A percentile compares a stretch with the other conserved stretches of the same genome.
These are phyloP conservation scores for Coemansia sp. DNA, from an alignment of 192 early-diverging fungal species.

Conservation along the genomic window DNA sequence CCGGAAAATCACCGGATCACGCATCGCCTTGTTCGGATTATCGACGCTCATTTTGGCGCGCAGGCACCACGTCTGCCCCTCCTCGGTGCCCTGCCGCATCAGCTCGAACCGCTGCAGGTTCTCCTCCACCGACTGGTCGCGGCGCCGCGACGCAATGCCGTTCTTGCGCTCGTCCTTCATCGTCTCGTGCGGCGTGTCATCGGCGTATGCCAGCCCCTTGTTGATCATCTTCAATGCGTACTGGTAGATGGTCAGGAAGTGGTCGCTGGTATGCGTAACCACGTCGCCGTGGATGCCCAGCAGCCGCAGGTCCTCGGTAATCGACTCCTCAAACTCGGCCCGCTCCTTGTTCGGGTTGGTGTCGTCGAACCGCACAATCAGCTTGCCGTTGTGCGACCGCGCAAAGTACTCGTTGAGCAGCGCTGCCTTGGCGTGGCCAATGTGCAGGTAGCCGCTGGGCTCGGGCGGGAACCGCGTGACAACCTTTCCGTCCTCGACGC, in stretches of 20 bases:
- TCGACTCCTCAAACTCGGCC: constrained; percentile 92
- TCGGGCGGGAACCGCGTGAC: constrained; percentile 99
- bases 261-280: constrained; percentile 88
- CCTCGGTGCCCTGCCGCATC: constrained; percentile 86
- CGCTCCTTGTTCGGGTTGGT: constrained; percentile 98
- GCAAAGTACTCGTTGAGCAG: constrained; percentile 98
- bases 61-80: constrained; percentile 78
- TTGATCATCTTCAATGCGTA: constrained; percentile 83
- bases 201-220: constrained; percentile 88
- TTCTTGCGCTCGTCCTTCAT: constrained; percentile 88
- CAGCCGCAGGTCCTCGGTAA: constrained; percentile 89
- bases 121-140: constrained; percentile 85
- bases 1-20: constrained; percentile 96
- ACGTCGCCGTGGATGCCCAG: constrained; percentile 79
- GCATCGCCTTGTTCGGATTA: constrained; percentile 85
- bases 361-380: constrained; percentile 97
- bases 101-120: constrained; percentile 88
- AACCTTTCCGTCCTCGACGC: constrained; percentile 81
- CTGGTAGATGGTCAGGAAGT: constrained; percentile 86
- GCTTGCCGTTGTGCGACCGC: constrained; percentile 79
- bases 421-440: constrained; percentile 99
- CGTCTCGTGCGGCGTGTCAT: constrained; percentile 81
- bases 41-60: constrained; percentile 95
- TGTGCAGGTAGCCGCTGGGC: constrained; percentile 97
- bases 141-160: constrained; percentile 77